A percentile compares a stretch with the other conserved stretches of the same genome.
phyloP scores from a whole-genome alignment of 2,329 filamentous ascomycete genomes.

The Teratosphaeria pseudoeucalypti region DNA sequence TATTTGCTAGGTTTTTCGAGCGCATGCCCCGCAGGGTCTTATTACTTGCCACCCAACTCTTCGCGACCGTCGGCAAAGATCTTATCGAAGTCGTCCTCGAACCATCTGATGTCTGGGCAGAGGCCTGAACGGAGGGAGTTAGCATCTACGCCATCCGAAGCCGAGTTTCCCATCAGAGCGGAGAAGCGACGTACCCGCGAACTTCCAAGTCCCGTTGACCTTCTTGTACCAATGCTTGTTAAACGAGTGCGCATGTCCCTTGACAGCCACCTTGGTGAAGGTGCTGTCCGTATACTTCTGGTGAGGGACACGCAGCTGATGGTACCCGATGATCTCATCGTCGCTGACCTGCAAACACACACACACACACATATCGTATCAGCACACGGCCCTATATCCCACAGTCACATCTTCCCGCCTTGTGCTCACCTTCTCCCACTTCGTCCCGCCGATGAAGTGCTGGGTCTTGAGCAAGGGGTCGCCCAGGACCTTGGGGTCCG shows the following conservation, averaged over 20 bases:
- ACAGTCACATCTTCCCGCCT: constrained; percentile 19
- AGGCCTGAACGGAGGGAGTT: constrained; percentile 26
- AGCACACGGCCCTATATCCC: not conserved
- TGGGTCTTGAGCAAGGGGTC: constrained; percentile 46
- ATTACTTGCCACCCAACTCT: constrained; percentile 23
- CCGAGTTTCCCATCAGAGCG: not conserved
- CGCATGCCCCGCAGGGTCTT: constrained; percentile 26
- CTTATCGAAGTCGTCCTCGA: constrained; percentile 47
- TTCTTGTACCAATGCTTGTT: constrained; percentile 47
- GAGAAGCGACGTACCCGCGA: constrained; percentile 27
- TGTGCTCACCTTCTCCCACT: constrained; percentile 38
- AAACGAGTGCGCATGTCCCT: constrained; percentile 47
- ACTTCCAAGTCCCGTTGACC: constrained; percentile 50
- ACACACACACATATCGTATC: not conserved
- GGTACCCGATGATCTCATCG: constrained; percentile 40
- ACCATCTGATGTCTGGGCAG: constrained; percentile 44
- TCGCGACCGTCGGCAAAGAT: constrained; percentile 41
- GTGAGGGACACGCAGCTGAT: constrained; percentile 50
- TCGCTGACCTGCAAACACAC: not conserved
- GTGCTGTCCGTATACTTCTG: constrained; percentile 44
- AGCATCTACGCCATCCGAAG: not conserved
- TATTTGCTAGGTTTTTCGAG: constrained; percentile 17
- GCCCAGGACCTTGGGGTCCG: constrained; percentile 43
- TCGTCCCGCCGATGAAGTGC: constrained; percentile 45
- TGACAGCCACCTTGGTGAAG: constrained; percentile 37